These are phyloP conservation scores for Globisporangium emineosum DNA, from an alignment of 352 stramenopile species.

Conservation along the genomic window DNA sequence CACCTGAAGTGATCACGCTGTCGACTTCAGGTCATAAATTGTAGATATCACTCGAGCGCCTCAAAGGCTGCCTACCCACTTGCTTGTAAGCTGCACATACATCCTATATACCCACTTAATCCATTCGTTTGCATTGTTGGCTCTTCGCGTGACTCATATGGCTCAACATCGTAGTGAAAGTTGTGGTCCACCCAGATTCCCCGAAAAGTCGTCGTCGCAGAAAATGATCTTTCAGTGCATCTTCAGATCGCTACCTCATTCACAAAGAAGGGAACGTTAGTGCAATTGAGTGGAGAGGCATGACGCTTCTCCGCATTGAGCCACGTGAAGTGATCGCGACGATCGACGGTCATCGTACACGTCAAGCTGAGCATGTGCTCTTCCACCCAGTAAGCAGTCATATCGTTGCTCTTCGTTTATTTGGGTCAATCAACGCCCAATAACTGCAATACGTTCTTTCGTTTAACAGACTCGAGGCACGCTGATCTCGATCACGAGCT, in stretches of 20 bases:
- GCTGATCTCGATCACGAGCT: conserved; percentile 51
- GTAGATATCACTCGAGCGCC: not conserved
- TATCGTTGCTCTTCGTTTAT: not conserved
- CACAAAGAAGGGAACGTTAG: not conserved
- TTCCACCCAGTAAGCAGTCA: conserved; percentile 17
- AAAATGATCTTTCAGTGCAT: conserved; percentile 4
- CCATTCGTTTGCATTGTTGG: not conserved
- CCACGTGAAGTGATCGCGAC: not conserved
- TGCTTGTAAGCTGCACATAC: not conserved
- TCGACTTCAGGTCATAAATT: not conserved
- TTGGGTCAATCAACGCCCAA: not conserved
- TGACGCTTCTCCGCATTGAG: conserved; percentile 11
- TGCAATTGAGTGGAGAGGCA: not conserved
- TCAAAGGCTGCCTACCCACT: not conserved
- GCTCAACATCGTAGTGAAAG: not conserved
- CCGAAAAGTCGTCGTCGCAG: conserved; percentile 4
- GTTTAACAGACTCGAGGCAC: conserved; percentile 30
- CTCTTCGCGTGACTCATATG: not conserved
- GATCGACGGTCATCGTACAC: conserved; percentile 11
- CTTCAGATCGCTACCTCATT: not conserved
- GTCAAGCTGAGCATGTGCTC: conserved; percentile 19
- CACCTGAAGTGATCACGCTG: conserved; percentile 13
- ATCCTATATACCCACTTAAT: not conserved
- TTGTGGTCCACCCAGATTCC: conserved; percentile 4
- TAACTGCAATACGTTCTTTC: not conserved